A percentile compares a stretch with the other conserved stretches of the same genome.
phyloP scores from a whole-genome alignment of 148 eudicot genomes.

The Rhododendron henanense region DNA sequence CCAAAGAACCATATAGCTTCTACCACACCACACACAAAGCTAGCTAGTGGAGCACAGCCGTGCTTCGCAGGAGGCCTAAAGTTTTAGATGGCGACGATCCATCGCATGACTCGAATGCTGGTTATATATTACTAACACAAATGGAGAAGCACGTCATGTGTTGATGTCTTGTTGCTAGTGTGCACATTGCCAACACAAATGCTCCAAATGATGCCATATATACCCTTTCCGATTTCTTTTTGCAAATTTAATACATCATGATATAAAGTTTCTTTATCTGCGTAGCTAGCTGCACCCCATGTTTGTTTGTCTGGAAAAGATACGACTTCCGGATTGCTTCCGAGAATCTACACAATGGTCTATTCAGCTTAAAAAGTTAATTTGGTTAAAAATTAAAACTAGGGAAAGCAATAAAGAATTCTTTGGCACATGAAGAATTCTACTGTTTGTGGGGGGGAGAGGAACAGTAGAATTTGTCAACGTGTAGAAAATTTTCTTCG shows the following conservation, averaged over 20 bases:
- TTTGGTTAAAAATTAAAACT: background rate
- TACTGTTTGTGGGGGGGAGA: too few relatives aligned
- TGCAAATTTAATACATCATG: background rate
- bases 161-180: background rate
- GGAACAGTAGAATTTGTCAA: too few relatives aligned
- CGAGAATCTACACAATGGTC: background rate
- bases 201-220: background rate
- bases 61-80: too few relatives aligned
- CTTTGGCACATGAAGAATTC: background rate
- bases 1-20: background rate
- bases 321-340: background rate
- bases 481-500: too few relatives aligned
- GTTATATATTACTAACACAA: background rate
- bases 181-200: background rate
- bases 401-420: background rate
- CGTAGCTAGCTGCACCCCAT: background rate
- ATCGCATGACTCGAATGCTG: background rate
- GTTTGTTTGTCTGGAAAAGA: background rate
- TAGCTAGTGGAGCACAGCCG: too few relatives aligned
- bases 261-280: background rate
- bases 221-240: background rate
- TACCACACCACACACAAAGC: too few relatives aligned
- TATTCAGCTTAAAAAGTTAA: background rate
- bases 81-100: too few relatives aligned
- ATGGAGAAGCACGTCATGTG: background rate